These are phyloP conservation scores for Epichloe brachyelytri DNA, from an alignment of 2,329 filamentous ascomycete species.

Conservation along the genomic window DNA sequence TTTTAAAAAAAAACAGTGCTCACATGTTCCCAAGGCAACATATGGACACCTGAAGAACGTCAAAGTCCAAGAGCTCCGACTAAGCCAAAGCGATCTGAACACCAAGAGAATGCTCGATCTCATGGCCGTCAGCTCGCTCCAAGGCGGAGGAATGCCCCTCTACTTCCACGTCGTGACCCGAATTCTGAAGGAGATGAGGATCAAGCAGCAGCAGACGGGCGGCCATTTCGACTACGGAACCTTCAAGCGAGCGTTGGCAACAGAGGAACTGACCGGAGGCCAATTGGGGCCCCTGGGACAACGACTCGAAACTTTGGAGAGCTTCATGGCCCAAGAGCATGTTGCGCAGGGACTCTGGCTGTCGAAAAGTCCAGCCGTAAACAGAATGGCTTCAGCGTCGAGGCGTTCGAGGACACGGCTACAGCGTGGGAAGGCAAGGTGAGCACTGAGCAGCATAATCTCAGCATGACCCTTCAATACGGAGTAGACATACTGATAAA, in stretches of 20 bases:
- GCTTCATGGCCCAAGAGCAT: conserved; percentile 31
- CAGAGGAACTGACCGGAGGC: conserved; percentile 26
- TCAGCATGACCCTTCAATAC: neutral
- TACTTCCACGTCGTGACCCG: conserved; percentile 44
- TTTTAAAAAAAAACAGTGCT: neutral
- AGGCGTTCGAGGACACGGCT: conserved; percentile 2
- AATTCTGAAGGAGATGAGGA: conserved; percentile 43
- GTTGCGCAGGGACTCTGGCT: neutral
- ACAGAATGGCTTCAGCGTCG: no score
- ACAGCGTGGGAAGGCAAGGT: conserved; percentile 12
- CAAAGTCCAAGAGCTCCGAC: conserved; percentile 33
- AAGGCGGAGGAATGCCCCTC: conserved; percentile 32
- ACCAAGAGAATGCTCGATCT: conserved; percentile 45
- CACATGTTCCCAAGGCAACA: neutral
- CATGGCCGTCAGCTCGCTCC: conserved; percentile 36
- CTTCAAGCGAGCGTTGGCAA: conserved; percentile 26
- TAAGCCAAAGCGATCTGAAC: conserved; percentile 40
- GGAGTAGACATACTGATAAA: neutral
- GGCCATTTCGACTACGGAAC: conserved; percentile 33
- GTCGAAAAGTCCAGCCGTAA: neutral
- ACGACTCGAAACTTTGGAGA: conserved; percentile 35
- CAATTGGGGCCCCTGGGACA: conserved; percentile 40
- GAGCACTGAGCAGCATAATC: neutral
- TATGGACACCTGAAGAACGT: conserved; percentile 25
- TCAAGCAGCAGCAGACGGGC: conserved; percentile 25